Percentiles rank a stretch among this genome's conserved stretches.
phyloP scores from a whole-genome alignment of 352 stramenopile genomes.

The Globisporangium splendens region DNA sequence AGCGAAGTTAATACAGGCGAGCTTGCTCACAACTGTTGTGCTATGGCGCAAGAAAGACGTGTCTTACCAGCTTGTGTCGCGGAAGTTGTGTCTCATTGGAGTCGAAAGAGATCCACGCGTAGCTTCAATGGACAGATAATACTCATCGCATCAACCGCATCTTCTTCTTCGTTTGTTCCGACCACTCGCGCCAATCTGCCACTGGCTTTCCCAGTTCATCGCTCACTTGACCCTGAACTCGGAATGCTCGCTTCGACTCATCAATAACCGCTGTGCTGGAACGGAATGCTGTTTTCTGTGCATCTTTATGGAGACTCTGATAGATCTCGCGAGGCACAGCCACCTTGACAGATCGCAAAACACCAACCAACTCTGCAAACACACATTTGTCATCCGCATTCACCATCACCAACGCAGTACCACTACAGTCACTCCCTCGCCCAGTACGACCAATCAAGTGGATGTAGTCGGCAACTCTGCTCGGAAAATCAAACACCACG shows the following conservation, averaged over 20 bases:
- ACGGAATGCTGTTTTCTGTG: constrained; percentile 12
- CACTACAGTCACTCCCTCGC: constrained; percentile 17
- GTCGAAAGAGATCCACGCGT: too few relatives aligned
- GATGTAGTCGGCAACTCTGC: constrained; percentile 53
- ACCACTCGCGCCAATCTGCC: constrained; percentile 11
- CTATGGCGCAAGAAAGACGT: too few relatives aligned
- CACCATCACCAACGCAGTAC: constrained; percentile 39
- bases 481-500: constrained; percentile 72
- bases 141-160: background rate
- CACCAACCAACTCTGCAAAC: constrained; percentile 38
- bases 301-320: constrained; percentile 24
- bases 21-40: too few relatives aligned
- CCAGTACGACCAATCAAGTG: constrained; percentile 60
- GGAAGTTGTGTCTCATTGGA: too few relatives aligned
- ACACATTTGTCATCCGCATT: constrained; percentile 37
- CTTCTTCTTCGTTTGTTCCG: constrained; percentile 4
- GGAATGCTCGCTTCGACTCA: constrained; percentile 49
- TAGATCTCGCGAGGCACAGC: constrained; percentile 42
- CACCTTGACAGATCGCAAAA: constrained; percentile 25
- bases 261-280: constrained; percentile 23
- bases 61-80: too few relatives aligned
- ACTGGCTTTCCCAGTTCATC: background rate
- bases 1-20: background rate
- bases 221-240: constrained; percentile 21
- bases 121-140: background rate